Conservation (phyloP, 2,329 filamentous ascomycete species). For the Elsinoe arachidis region DNA sequence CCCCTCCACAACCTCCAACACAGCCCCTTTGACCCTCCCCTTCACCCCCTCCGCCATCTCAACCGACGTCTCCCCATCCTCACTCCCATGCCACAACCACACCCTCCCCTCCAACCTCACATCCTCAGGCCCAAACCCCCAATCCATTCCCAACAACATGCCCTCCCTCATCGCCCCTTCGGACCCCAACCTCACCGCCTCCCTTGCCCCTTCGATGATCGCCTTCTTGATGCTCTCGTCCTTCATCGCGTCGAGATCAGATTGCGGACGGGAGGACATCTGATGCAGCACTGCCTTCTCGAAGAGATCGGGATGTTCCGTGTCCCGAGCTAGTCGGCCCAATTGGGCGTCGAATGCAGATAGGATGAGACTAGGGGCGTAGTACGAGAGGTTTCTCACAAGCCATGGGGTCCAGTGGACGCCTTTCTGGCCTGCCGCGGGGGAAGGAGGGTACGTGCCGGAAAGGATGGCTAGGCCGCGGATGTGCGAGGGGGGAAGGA, state of each 20-base stretch:
- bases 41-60: background rate
- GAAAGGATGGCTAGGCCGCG: background rate
- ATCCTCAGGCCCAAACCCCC: background rate
- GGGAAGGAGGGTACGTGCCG: background rate
- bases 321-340: background rate
- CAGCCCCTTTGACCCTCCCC: background rate
- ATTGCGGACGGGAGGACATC: background rate
- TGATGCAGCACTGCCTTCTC: background rate
- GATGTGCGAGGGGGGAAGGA: background rate
- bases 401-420: constrained; percentile 5
- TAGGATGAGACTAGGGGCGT: background rate
- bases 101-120: background rate
- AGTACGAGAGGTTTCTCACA: background rate
- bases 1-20: background rate
- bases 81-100: background rate
- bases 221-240: background rate
- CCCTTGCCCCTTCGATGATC: background rate
- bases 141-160: background rate
- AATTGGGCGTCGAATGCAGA: constrained; percentile 1
- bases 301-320: background rate
- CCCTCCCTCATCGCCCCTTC: constrained; percentile 2
- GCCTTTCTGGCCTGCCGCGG: background rate
- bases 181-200: background rate
- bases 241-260: background rate
- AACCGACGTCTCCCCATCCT: background rate